A percentile compares a stretch with the other conserved stretches of the same genome.
Evolutionary conservation across 768 basidiomycete species (phyloP).

Genomic region (Podaxis sp.): DNA sequence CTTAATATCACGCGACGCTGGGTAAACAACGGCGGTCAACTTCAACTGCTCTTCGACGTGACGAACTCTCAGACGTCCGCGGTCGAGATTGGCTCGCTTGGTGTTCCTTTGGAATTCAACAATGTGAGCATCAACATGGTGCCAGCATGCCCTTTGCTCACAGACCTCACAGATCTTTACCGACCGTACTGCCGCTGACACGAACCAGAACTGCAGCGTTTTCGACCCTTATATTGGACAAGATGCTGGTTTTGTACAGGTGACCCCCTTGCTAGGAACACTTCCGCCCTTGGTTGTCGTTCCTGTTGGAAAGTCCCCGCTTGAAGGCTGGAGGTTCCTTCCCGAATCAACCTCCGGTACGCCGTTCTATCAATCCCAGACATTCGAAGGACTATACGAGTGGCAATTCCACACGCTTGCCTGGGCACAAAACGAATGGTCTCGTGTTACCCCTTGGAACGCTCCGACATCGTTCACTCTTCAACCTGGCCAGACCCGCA

Average conservation of each 20-base stretch:
- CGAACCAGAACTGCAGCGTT: slow-evolving; percentile 51
- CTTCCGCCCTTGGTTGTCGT: slow-evolving; percentile 50
- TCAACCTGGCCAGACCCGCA: slow-evolving; percentile 45
- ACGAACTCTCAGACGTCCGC: slow-evolving; percentile 44
- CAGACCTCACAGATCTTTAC: slow-evolving; percentile 48
- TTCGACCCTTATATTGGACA: slow-evolving; percentile 60
- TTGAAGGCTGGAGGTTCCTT: slow-evolving; percentile 61
- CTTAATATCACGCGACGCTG: slow-evolving; percentile 54
- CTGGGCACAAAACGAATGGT: slow-evolving; percentile 58
- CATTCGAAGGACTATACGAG: slow-evolving; percentile 59
- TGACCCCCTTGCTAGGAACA: slow-evolving; percentile 54
- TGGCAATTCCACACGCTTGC: slow-evolving; percentile 61
- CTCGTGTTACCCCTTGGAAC: slow-evolving; percentile 52
- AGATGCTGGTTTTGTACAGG: slow-evolving; percentile 55
- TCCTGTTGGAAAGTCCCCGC: slow-evolving; percentile 45
- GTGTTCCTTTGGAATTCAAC: slow-evolving; percentile 55
- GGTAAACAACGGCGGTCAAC: slow-evolving; percentile 39
- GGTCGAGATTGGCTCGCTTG: slow-evolving; percentile 55
- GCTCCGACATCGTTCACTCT: slow-evolving; percentile 48
- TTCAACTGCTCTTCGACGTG: slow-evolving; percentile 52
- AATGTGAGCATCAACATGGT: slow-evolving; percentile 36
- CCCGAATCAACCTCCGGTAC: slow-evolving; percentile 44
- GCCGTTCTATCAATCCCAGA: slow-evolving; percentile 57
- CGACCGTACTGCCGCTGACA: slow-evolving; percentile 48
- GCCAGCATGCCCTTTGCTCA: not conserved